A percentile compares a stretch with the other conserved stretches of the same genome.
phyloP scores from a whole-genome alignment of 2,329 filamentous ascomycete species.

The Aspergillus piperis region DNA sequence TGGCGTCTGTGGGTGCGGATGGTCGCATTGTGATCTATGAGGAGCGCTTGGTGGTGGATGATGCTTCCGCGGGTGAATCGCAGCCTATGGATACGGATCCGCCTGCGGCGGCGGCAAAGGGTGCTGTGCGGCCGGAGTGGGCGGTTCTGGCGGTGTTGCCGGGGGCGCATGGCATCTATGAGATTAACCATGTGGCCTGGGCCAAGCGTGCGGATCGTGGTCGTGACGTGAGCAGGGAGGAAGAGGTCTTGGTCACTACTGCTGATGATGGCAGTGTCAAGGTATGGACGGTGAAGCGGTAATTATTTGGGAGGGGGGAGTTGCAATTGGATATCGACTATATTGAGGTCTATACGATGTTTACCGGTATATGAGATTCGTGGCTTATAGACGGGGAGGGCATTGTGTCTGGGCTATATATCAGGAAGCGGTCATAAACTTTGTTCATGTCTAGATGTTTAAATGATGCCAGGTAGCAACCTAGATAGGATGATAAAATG shows the following conservation, averaged over 20 bases:
- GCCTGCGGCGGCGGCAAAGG: slow-evolving; percentile 26
- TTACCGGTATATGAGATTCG: too few species aligned
- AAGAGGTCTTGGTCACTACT: slow-evolving; percentile 87
- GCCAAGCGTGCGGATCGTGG: slow-evolving; percentile 70
- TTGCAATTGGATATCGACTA: background rate
- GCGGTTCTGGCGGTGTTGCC: slow-evolving; percentile 66
- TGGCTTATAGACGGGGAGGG: background rate
- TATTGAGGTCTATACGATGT: too few species aligned
- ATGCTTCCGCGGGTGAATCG: slow-evolving; percentile 12
- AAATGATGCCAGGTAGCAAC: slow-evolving; percentile 5
- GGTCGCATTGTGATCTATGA: slow-evolving; percentile 77
- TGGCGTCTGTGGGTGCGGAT: slow-evolving; percentile 90
- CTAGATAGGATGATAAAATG: background rate
- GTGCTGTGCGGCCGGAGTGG: slow-evolving; percentile 61
- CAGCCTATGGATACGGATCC: slow-evolving; percentile 30
- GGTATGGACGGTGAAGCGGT: slow-evolving; percentile 66
- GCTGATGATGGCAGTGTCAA: slow-evolving; percentile 89
- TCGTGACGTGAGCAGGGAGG: slow-evolving; percentile 55
- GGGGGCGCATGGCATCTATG: slow-evolving; percentile 85
- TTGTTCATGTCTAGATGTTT: slow-evolving; percentile 10
- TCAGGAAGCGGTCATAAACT: slow-evolving; percentile 8
- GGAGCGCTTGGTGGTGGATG: slow-evolving; percentile 52
- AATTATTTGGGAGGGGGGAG: background rate
- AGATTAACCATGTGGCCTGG: slow-evolving; percentile 92
- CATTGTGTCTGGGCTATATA: background rate